These are phyloP conservation scores for Fusarium duplospermum DNA, from an alignment of 2,329 filamentous ascomycete species.

Conservation along the genomic window DNA sequence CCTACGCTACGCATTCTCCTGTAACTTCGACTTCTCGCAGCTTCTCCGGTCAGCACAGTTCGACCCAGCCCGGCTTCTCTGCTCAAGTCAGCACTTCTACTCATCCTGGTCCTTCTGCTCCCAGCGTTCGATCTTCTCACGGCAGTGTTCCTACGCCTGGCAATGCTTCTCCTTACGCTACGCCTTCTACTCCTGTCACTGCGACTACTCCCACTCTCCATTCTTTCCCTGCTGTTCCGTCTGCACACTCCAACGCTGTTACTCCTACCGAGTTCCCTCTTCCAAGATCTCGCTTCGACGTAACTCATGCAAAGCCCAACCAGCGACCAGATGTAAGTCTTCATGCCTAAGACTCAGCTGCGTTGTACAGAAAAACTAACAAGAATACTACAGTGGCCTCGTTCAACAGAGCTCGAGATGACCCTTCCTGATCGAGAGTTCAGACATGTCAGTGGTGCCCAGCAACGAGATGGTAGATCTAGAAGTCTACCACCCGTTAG, in stretches of 20 bases:
- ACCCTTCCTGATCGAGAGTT: neutral
- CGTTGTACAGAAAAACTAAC: neutral
- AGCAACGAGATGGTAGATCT: neutral
- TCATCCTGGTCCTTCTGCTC: neutral
- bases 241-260: neutral
- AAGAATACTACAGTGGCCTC: neutral
- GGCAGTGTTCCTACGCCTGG: neutral
- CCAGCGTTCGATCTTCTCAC: neutral
- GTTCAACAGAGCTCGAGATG: neutral
- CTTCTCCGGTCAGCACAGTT: neutral
- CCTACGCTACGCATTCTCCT: neutral
- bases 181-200: neutral
- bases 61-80: neutral
- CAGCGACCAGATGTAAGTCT: neutral
- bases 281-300: neutral
- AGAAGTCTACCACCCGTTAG: conserved; percentile 1
- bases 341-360: neutral
- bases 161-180: neutral
- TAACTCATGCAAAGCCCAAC: neutral
- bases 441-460: neutral
- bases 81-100: neutral
- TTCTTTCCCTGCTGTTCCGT: neutral
- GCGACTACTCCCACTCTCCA: neutral
- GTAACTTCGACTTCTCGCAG: neutral
- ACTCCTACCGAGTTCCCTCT: neutral